Percentiles rank a stretch among this genome's conserved stretches.
phyloP scores from a whole-genome alignment of 768 basidiomycete genomes.

The Clavulina sp. region DNA sequence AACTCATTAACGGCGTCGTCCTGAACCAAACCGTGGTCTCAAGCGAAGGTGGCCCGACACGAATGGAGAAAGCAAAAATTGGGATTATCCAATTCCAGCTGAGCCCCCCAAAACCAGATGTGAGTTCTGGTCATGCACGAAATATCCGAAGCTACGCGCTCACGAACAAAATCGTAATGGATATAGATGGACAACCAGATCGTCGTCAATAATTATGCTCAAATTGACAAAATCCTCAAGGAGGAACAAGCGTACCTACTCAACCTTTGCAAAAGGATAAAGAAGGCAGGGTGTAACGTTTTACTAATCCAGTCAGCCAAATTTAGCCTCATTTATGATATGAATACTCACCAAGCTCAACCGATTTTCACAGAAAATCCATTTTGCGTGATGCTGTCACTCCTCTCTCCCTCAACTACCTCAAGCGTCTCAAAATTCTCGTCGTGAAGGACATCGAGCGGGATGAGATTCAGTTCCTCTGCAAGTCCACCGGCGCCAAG shows the following conservation, averaged over 20 bases:
- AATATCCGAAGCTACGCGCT: not conserved
- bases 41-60: conserved; percentile 79
- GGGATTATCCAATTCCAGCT: conserved; percentile 97
- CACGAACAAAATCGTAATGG: conserved; percentile 6
- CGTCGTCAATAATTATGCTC: conserved; percentile 96
- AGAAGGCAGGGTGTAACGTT: conserved; percentile 98
- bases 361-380: conserved; percentile 39
- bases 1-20: conserved; percentile 92
- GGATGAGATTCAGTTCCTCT: conserved; percentile 95
- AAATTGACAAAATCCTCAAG: conserved; percentile 99
- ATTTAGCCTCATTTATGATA: not conserved
- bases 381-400: conserved; percentile 99
- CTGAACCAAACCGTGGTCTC: conserved; percentile 88
- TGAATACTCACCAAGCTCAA: not conserved
- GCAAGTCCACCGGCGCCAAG: conserved; percentile 86
- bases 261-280: conserved; percentile 97
- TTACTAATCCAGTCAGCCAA: conserved; percentile 58
- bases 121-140: conserved; percentile 25
- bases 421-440: conserved; percentile 90
- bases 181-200: conserved; percentile 98
- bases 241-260: conserved; percentile 96
- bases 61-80: conserved; percentile 97
- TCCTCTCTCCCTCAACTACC: conserved; percentile 91
- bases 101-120: conserved; percentile 93
- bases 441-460: conserved; percentile 96